Evolutionary conservation across 371 early-diverging fungal genomes (phyloP), one percentile per base, ranked within the genome.

Genomic region (Sporodiniella umbellata): DNA sequence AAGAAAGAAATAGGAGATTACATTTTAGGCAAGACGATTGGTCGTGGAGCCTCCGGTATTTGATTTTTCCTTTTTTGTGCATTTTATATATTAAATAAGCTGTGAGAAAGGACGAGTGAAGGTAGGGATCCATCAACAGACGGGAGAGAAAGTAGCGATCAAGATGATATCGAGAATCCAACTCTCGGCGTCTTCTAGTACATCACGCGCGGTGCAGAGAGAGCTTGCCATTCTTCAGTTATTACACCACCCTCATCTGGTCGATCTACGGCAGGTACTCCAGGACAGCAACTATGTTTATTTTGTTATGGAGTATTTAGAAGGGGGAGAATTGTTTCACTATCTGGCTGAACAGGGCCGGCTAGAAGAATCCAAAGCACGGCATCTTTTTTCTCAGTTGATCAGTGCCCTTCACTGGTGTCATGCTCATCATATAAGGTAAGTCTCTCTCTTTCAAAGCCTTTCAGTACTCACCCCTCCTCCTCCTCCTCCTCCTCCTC

Each of bases 291-390:
- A 43, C 14, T 65, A 57, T 56, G 90, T 90, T 22, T 96, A 90
- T 70, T 74, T 99, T 51, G 87, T 99, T 12, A 88, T 96, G 86
- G 98, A 98, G 62, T 93, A 94, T 58, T 80, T 94, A 49, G 89
- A 89, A 60, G 99, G 99, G 31, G 95, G 94, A 17, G 97, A 98
- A 71, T 69, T 99, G 21, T 93, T 95, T 56, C 93, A 96, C 53
- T 83, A 92, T 53, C 73, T 99, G 30, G 83, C 94, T 30, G 85
- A 90, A 54, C 79, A 85, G 39, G 95, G 95, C 0, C 66, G 87
- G 8, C 66, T 99, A 22, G 68, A 81, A 10, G 98, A 99, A 60
- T 48, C 60, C 7, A 93, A 94, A 58, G 96, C 97, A 0, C 80
- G 91, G 28, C 62, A 61, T 22, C 89, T 95, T 54, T 98, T 98